A percentile compares a stretch with the other conserved stretches of the same genome.
phyloP scores from a whole-genome alignment of 768 basidiomycete genomes.

The Calocybe cyanea region DNA sequence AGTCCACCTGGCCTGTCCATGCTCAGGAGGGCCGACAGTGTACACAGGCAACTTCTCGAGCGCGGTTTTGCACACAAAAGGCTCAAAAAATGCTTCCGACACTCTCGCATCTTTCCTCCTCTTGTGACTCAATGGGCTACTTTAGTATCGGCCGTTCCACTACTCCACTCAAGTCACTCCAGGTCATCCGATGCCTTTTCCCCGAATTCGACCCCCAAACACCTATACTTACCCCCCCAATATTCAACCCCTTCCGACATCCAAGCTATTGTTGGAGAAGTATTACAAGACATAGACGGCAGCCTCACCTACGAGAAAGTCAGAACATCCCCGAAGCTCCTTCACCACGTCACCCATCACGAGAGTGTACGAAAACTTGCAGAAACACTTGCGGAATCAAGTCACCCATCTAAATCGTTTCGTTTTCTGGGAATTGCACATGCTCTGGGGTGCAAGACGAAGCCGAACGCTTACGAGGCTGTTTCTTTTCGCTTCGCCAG shows the following conservation, averaged over 20 bases:
- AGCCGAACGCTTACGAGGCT: conserved; percentile 55
- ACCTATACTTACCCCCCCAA: not conserved
- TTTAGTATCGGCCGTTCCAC: not conserved
- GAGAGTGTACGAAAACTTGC: conserved; percentile 29
- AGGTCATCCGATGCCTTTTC: not conserved
- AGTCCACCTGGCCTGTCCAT: conserved; percentile 57
- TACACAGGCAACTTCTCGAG: conserved; percentile 51
- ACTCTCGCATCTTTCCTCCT: conserved; percentile 4
- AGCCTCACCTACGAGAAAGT: conserved; percentile 12
- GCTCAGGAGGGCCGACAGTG: conserved; percentile 60
- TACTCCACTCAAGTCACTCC: not conserved
- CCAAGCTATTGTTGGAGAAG: conserved; percentile 4
- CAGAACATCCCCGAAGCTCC: conserved; percentile 17
- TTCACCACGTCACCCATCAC: conserved; percentile 27
- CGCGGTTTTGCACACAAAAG: conserved; percentile 26
- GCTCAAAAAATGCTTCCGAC: conserved; percentile 14
- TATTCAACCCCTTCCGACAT: conserved; percentile 9
- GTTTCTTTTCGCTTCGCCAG: conserved; percentile 47
- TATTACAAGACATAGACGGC: conserved; percentile 4
- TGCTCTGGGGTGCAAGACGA: conserved; percentile 44
- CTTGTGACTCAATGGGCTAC: conserved; percentile 7
- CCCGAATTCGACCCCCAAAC: not conserved
- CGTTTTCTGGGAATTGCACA: conserved; percentile 46
- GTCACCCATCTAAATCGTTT: conserved; percentile 35
- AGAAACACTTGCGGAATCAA: conserved; percentile 28